phyloP scores from a whole-genome alignment of 495 filamentous ascomycete species.

The Aspergillus homomorphus region DNA sequence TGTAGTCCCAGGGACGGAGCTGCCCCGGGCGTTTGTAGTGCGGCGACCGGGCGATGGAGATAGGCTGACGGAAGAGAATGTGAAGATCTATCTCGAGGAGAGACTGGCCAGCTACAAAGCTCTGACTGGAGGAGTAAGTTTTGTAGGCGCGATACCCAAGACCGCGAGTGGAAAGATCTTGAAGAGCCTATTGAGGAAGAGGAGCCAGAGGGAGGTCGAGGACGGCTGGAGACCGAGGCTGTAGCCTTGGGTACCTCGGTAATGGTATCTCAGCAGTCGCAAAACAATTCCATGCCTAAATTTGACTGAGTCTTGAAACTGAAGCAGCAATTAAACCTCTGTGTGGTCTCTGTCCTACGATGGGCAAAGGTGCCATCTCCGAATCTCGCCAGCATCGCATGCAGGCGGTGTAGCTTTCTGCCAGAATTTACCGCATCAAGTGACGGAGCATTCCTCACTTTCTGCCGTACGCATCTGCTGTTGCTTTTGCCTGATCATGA shows the following conservation, averaged over 20 bases:
- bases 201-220: conserved; percentile 39
- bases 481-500: neutral
- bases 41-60: conserved; percentile 33
- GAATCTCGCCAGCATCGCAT: neutral
- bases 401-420: neutral
- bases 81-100: conserved; percentile 52
- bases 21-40: conserved; percentile 78
- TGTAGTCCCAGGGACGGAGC: conserved; percentile 60
- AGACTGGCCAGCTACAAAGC: conserved; percentile 65
- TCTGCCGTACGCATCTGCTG: neutral
- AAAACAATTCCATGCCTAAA: neutral
- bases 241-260: neutral
- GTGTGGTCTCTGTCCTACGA: neutral
- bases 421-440: neutral
- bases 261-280: neutral
- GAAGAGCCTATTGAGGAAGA: conserved; percentile 58
- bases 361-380: neutral
- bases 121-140: conserved; percentile 73
- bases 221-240: conserved; percentile 24
- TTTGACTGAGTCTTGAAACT: neutral
- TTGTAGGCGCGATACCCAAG: conserved; percentile 74
- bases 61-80: conserved; percentile 52
- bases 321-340: neutral
- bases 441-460: neutral
- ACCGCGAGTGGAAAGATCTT: conserved; percentile 81